Base-by-base conservation (phyloP, 805 yeast species). In the Teunomyces pallodes region DNA sequence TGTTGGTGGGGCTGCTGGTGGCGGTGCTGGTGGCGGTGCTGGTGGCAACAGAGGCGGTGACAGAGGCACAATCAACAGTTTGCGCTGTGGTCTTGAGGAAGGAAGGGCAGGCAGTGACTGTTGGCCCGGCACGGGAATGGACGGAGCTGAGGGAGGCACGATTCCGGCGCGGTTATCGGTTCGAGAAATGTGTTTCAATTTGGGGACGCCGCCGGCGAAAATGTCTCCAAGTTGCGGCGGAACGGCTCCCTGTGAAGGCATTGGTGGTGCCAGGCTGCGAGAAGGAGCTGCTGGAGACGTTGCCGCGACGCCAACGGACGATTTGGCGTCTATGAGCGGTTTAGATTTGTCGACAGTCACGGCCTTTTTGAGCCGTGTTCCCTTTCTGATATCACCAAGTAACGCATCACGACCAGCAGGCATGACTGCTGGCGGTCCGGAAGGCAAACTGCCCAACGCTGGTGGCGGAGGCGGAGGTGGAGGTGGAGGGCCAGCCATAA, bases 141-240 rank as follows among this genome's bases (percentile, higher is more conserved):
- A 51, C 6, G 80, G 79, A 2, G 76, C 75, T 12, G 70, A 56
- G 7, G 58, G 53, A 1, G 75, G 74, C 9, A 70, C 61, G 12
- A 69, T 57, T 1, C 67, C 70, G 13, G 67, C 36, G 33, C 77
- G 61, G 50, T 70, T 72, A 50, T 73, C 75, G 29, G 56, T 60
- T 35, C 35, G 30, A 28, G 52, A 50, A 7, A 60, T 62, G 36
- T 65, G 62, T 45, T 79, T 81, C 51, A 87, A 72, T 58, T 85
- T 85, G 6, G 95, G 94, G 65, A 88, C 75, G 1, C 95, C 95
- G 5, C 86, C 88, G 3, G 94, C 90, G 66, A 85, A 83, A 12
- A 85, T 74, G 45, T 83, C 86, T 13, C 87, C 89, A 54, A 84
- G 66, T 58, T 72, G 81, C 2, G 84, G 84, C 9, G 63, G 24